Evolutionary conservation across 1,284 basidiomycete genomes (phyloP).

Genomic region (Puccinia polysora): DNA sequence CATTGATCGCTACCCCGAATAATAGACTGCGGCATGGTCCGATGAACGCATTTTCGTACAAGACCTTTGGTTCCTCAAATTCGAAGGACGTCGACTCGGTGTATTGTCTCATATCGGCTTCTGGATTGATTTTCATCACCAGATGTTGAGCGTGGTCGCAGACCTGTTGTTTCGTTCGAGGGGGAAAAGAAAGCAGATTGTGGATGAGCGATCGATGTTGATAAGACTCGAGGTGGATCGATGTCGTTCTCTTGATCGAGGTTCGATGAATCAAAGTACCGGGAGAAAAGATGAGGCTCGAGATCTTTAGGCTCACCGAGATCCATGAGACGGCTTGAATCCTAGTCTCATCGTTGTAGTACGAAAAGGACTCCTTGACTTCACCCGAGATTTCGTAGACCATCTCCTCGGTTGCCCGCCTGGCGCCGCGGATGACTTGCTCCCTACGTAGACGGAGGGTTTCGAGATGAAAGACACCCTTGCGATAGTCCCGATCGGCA

Average conservation of each 20-base stretch:
- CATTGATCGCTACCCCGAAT: conserved; percentile 83
- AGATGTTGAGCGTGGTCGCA: conserved; percentile 42
- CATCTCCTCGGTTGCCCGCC: conserved; percentile 41
- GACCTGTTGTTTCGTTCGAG: conserved; percentile 12
- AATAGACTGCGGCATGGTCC: conserved; percentile 79
- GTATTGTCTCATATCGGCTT: conserved; percentile 18
- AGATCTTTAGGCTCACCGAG: neutral
- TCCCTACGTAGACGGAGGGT: conserved; percentile 63
- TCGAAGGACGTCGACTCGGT: neutral
- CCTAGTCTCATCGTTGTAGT: conserved; percentile 43
- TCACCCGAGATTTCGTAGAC: conserved; percentile 36
- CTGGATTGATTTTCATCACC: conserved; percentile 38
- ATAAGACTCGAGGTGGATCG: too few species aligned
- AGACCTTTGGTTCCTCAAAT: conserved; percentile 54
- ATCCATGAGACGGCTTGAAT: conserved; percentile 38
- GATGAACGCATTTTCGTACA: conserved; percentile 75
- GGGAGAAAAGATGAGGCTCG: neutral
- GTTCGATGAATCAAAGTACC: too few species aligned
- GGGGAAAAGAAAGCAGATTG: neutral
- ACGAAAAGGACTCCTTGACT: conserved; percentile 44
- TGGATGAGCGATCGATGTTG: too few species aligned
- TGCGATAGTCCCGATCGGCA: conserved; percentile 83
- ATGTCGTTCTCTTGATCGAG: too few species aligned
- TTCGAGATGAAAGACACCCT: conserved; percentile 86
- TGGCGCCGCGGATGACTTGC: conserved; percentile 46